These are phyloP conservation scores for Metschnikowia cerradonensis DNA, from an alignment of 805 yeast species.

Conservation along the genomic window DNA sequence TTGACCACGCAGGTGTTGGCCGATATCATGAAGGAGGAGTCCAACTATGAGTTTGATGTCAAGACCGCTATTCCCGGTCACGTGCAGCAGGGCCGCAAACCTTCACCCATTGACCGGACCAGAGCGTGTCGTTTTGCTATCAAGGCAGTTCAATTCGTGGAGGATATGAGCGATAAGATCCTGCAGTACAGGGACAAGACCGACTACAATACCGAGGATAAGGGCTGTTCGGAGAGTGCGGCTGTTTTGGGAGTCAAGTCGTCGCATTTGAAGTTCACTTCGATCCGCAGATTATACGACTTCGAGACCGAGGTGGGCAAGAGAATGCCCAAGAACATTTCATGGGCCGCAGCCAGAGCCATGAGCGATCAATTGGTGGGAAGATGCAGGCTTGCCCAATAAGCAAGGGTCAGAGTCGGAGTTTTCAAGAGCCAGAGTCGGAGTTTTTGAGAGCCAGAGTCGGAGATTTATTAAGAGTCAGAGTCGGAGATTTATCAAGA, in stretches of 20 bases:
- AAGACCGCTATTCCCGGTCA: constrained; percentile 83
- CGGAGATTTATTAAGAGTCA: no score
- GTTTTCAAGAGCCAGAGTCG: no score
- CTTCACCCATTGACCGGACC: constrained; percentile 74
- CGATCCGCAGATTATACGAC: constrained; percentile 75
- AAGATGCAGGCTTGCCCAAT: constrained; percentile 33
- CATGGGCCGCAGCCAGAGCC: constrained; percentile 74
- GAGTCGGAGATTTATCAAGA: background rate
- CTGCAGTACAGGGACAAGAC: constrained; percentile 21
- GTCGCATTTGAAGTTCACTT: constrained; percentile 68
- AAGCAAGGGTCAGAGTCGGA: background rate
- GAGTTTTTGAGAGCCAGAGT: no score
- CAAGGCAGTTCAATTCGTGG: constrained; percentile 66
- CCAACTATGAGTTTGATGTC: constrained; percentile 65
- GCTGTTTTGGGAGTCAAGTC: constrained; percentile 80
- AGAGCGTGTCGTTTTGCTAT: constrained; percentile 70
- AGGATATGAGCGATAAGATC: constrained; percentile 31
- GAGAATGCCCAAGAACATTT: constrained; percentile 86
- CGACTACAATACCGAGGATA: constrained; percentile 33
- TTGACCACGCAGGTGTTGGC: constrained; percentile 64
- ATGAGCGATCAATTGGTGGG: constrained; percentile 85
- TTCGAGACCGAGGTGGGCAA: constrained; percentile 74
- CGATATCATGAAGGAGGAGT: constrained; percentile 62
- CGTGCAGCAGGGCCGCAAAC: constrained; percentile 79
- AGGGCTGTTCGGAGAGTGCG: constrained; percentile 50